These are phyloP conservation scores for Quercus aquifolioides DNA, from an alignment of 306 rosid species.

Conservation along the genomic window DNA sequence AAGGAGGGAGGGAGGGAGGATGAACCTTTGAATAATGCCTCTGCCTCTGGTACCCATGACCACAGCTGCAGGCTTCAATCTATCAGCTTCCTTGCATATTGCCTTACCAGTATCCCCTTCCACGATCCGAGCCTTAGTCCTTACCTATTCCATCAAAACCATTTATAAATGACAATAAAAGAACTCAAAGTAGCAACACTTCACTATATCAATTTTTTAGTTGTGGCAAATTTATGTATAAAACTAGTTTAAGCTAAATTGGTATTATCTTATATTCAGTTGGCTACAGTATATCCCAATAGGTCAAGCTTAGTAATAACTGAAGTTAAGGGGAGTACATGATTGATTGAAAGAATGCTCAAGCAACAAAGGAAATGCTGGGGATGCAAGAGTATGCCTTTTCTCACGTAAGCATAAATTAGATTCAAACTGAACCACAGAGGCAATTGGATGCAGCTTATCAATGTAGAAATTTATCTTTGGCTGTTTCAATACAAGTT, in stretches of 20 bases:
- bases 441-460: not conserved
- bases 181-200: not conserved
- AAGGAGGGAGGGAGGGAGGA: not conserved
- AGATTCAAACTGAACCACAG: not conserved
- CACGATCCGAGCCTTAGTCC: constrained; percentile 59
- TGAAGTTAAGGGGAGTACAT: not conserved
- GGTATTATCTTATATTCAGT: not conserved
- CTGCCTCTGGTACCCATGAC: constrained; percentile 78
- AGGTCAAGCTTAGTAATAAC: not conserved
- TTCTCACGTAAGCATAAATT: not conserved
- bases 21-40: constrained; percentile 61
- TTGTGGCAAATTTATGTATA: not conserved
- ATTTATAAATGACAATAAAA: not conserved
- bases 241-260: not conserved
- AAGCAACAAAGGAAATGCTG: not conserved
- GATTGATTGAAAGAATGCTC: not conserved
- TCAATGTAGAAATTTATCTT: not conserved
- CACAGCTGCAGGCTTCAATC: constrained; percentile 66
- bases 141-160: constrained; percentile 42
- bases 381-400: not conserved
- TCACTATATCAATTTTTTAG: not conserved
- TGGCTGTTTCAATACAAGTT: not conserved
- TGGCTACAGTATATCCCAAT: not conserved
- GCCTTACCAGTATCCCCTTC: constrained; percentile 73
- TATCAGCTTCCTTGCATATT: constrained; percentile 73